These are phyloP conservation scores for Cyanidioschyzon merolae DNA, from an alignment of 23 red algal species.

Conservation along the genomic window DNA sequence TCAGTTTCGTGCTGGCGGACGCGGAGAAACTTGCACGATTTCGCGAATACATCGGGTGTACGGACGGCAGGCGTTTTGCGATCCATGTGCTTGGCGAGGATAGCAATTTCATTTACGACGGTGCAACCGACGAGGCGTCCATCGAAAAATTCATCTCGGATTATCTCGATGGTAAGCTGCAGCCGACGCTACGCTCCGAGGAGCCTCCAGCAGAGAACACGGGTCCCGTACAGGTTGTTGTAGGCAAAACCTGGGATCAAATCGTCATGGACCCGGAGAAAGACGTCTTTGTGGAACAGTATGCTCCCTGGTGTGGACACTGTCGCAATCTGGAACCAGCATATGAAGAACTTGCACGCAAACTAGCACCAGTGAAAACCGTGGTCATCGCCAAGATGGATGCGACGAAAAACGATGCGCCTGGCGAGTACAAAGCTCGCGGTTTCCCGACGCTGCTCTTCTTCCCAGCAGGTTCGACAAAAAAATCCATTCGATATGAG, in stretches of 20 bases:
- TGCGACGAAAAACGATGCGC: slow-evolving; percentile 87
- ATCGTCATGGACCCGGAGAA: slow-evolving; percentile 71
- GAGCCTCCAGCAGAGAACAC: slow-evolving; percentile 45
- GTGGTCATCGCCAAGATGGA: slow-evolving; percentile 97
- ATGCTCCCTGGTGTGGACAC: slow-evolving; percentile 94
- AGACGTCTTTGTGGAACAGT: slow-evolving; percentile 91
- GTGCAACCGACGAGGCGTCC: slow-evolving; percentile 28
- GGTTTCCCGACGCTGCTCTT: slow-evolving; percentile 81
- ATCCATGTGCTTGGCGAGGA: slow-evolving; percentile 52
- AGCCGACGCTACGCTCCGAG: slow-evolving; percentile 39
- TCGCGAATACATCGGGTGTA: slow-evolving; percentile 5
- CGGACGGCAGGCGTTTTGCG: slow-evolving; percentile 24
- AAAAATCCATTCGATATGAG: slow-evolving; percentile 36
- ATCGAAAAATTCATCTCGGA: slow-evolving; percentile 35
- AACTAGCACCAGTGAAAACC: slow-evolving; percentile 47
- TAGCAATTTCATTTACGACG: slow-evolving; percentile 42
- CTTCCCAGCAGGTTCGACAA: slow-evolving; percentile 52
- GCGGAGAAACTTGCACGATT: not conserved
- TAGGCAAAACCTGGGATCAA: slow-evolving; percentile 64
- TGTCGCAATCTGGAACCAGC: slow-evolving; percentile 66
- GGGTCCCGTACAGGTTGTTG: slow-evolving; percentile 59
- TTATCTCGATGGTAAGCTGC: slow-evolving; percentile 39
- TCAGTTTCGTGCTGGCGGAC: slow-evolving; percentile 11
- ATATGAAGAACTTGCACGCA: slow-evolving; percentile 59
- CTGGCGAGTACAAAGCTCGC: slow-evolving; percentile 59